Conservation (phyloP, 352 stramenopile genomes). For the Lagenidium giganteum region DNA sequence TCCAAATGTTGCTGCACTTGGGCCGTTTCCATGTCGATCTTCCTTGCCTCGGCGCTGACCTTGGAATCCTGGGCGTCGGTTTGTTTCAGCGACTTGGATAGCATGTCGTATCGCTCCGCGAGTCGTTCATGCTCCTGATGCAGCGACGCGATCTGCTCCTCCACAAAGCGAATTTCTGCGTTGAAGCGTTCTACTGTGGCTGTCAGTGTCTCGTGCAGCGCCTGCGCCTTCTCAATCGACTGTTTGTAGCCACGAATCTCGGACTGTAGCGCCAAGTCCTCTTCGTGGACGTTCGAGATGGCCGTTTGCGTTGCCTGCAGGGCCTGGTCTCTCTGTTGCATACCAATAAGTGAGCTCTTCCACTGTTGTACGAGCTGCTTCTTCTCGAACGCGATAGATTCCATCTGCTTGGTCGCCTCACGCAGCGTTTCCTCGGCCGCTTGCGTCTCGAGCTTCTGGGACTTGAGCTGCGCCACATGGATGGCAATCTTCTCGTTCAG, state of each 20-base stretch:
- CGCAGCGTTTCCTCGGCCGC: conserved; percentile 84
- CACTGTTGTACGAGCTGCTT: conserved; percentile 95
- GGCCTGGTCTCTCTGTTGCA: conserved; percentile 90
- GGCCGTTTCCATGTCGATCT: conserved; percentile 65
- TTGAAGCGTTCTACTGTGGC: conserved; percentile 85
- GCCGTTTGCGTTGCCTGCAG: conserved; percentile 85
- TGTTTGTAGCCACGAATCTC: conserved; percentile 88
- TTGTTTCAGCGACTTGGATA: conserved; percentile 85
- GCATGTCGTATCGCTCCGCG: conserved; percentile 78
- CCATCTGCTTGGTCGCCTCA: conserved; percentile 88
- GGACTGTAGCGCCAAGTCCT: conserved; percentile 73
- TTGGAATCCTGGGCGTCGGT: conserved; percentile 80
- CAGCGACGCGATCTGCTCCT: conserved; percentile 56
- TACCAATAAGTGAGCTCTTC: conserved; percentile 91
- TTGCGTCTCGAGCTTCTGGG: conserved; percentile 81
- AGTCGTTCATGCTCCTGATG: conserved; percentile 70
- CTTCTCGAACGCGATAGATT: conserved; percentile 92
- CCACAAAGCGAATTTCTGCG: conserved; percentile 62
- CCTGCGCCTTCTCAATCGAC: conserved; percentile 79
- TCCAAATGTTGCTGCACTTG: conserved; percentile 74
- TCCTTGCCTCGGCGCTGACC: conserved; percentile 50
- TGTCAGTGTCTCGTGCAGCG: conserved; percentile 80
- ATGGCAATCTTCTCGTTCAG: conserved; percentile 86
- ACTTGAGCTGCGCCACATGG: conserved; percentile 72
- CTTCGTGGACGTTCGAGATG: conserved; percentile 73